Evolutionary conservation across 176 grass and related monocot genomes (phyloP).

Genomic region (Aegilops longissima): DNA sequence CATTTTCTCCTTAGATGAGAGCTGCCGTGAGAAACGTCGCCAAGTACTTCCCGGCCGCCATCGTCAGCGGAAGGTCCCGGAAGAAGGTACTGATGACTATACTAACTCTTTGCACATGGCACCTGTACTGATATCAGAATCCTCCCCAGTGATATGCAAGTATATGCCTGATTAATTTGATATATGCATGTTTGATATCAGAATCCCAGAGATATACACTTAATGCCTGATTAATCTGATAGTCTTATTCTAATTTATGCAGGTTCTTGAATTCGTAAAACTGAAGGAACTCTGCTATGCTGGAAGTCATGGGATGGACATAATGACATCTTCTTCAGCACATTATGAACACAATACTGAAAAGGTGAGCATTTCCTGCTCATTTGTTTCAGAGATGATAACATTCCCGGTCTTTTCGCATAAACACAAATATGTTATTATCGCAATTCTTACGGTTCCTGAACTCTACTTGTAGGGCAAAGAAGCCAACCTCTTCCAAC

Average conservation of each 20-base stretch:
- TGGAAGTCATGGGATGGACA: slow-evolving; percentile 99
- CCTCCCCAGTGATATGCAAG: neutral
- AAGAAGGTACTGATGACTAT: slow-evolving; percentile 51
- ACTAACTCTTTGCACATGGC: neutral
- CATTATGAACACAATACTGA: slow-evolving; percentile 31
- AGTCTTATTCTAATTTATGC: neutral
- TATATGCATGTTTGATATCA: neutral
- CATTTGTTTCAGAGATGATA: neutral
- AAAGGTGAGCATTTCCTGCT: slow-evolving; percentile 22
- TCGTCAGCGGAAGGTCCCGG: slow-evolving; percentile 92
- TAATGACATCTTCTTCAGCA: slow-evolving; percentile 53
- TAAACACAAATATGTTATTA: neutral
- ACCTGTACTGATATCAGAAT: neutral
- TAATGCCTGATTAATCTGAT: neutral
- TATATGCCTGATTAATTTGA: neutral
- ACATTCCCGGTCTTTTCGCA: neutral
- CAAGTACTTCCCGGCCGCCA: slow-evolving; percentile 78
- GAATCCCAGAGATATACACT: neutral
- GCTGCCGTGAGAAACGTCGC: slow-evolving; percentile 70
- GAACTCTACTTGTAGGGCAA: slow-evolving; percentile 46
- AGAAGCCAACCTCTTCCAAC: slow-evolving; percentile 81
- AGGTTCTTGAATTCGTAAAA: slow-evolving; percentile 91
- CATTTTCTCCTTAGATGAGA: slow-evolving; percentile 60
- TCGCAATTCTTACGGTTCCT: neutral
- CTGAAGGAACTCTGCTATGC: slow-evolving; percentile 89